These are phyloP conservation scores for Phytopythium aichiense DNA, from an alignment of 352 stramenopile genomes.

Conservation along the genomic window DNA sequence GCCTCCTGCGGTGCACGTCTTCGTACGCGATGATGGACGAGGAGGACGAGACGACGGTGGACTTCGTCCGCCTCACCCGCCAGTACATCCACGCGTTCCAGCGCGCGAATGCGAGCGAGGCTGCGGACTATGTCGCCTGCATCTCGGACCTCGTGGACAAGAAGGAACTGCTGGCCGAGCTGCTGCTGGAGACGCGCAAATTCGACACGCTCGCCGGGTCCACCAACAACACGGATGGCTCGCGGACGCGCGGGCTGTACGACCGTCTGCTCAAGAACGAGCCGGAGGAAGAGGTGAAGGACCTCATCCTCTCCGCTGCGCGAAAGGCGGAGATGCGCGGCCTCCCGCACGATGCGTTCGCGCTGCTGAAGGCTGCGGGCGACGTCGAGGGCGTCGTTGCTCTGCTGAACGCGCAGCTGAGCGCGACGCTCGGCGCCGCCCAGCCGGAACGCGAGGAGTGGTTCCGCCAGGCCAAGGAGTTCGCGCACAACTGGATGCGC, in stretches of 20 bases:
- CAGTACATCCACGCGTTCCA: slow-evolving; percentile 86
- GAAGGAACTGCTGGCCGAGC: slow-evolving; percentile 66
- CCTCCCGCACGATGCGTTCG: slow-evolving; percentile 64
- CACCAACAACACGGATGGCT: slow-evolving; percentile 80
- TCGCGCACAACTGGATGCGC: slow-evolving; percentile 85
- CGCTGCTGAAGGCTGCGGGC: slow-evolving; percentile 72
- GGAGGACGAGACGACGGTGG: slow-evolving; percentile 56
- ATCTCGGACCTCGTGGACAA: slow-evolving; percentile 55
- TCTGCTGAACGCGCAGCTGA: slow-evolving; percentile 73
- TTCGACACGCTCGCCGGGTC: slow-evolving; percentile 77
- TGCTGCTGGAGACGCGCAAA: slow-evolving; percentile 78
- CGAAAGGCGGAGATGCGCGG: slow-evolving; percentile 73
- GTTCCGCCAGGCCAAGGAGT: slow-evolving; percentile 80
- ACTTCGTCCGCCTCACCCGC: slow-evolving; percentile 72
- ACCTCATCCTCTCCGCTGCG: slow-evolving; percentile 66
- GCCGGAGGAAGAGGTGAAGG: slow-evolving; percentile 68
- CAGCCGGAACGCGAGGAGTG: slow-evolving; percentile 69
- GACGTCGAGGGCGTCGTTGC: slow-evolving; percentile 73
- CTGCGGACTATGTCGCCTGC: slow-evolving; percentile 76
- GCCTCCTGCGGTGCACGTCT: slow-evolving; percentile 51
- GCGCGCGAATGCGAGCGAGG: slow-evolving; percentile 66
- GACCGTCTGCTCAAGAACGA: slow-evolving; percentile 74
- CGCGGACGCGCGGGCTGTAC: slow-evolving; percentile 67
- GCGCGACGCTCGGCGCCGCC: slow-evolving; percentile 51
- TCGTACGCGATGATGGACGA: slow-evolving; percentile 39